Base-by-base conservation (phyloP, 2,329 filamentous ascomycete species). In the Epichloe amarillans region DNA sequence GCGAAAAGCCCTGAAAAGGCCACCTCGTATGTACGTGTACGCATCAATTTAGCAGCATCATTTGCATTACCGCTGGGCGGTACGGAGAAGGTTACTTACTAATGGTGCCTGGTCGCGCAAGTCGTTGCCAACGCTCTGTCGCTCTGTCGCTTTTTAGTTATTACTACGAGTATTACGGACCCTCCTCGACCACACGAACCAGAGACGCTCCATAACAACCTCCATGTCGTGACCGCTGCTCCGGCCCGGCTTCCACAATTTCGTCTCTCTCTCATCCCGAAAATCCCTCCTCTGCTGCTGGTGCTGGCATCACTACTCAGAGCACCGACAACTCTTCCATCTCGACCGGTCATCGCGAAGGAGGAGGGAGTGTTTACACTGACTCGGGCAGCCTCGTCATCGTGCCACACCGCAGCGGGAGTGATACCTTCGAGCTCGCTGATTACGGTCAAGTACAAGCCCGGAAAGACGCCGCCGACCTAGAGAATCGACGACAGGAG, bases 201-300 rank as follows among this genome's bases (percentile, higher is more conserved):
- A 33, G n/a, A 35, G 15, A 30, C 47, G 38, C 43, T 47, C 47
- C 44, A 47, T 50, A 44, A 49, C 30, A 52, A 30, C 26, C 21
- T 47, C 47, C 12, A 38, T 52, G 42, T 37, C 41, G 41, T 52
- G 35, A 36, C 35, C 38, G 33, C 33, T 45, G 45, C 23, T 39
- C 33, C 46, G 21, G 15, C 47, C 15, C 43, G 46, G 54, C 59
- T 58, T 56, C 54, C 63, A 70, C 60, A 60, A 70, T 70, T 70
- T 56, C 59, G 54, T 47, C 60, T 48, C 54, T 53, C 49, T 56
- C 56, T 49, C 51, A 42, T 54, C 53, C 53, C 55, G 61, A 59
- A 54, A 58, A 61, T 67, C 68, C 68, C 68, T 70, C 68, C 67
- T 70, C 67, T 57, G 60, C 59, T 62, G 60, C 61, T 55, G 57